Evolutionary conservation across 352 stramenopile genomes (phyloP).

Genomic region (Phytophthora europaea): DNA sequence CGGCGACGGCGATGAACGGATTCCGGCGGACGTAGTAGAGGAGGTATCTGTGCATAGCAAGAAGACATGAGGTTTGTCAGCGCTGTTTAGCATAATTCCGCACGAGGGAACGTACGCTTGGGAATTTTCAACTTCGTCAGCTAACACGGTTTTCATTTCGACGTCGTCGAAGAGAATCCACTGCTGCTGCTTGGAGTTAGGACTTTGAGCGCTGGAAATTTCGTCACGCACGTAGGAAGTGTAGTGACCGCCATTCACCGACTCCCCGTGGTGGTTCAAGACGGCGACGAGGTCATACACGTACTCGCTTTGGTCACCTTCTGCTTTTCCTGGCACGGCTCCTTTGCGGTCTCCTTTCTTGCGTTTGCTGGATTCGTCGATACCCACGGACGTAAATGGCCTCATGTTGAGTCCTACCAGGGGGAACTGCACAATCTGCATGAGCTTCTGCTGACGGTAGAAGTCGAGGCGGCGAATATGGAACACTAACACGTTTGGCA

Average conservation of each 20-base stretch:
- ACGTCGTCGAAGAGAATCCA: slow-evolving; percentile 79
- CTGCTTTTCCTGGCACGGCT: slow-evolving; percentile 11
- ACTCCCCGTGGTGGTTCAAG: slow-evolving; percentile 77
- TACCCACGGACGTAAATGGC: slow-evolving; percentile 38
- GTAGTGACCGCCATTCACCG: slow-evolving; percentile 78
- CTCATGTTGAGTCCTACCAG: slow-evolving; percentile 53
- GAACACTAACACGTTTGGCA: slow-evolving; percentile 79
- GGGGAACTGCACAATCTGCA: slow-evolving; percentile 63
- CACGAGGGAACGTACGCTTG: slow-evolving; percentile 59
- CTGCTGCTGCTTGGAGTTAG: slow-evolving; percentile 23
- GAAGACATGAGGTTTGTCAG: neutral
- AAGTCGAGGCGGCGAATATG: slow-evolving; percentile 85
- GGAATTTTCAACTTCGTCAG: slow-evolving; percentile 51
- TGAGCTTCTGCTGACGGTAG: slow-evolving; percentile 67
- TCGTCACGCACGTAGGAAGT: slow-evolving; percentile 59
- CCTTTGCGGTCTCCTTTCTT: slow-evolving; percentile 24
- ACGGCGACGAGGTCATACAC: slow-evolving; percentile 77
- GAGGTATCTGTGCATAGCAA: slow-evolving; percentile 40
- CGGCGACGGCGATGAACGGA: slow-evolving; percentile 36
- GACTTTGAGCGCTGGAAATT: neutral
- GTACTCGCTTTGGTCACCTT: slow-evolving; percentile 33
- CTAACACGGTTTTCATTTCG: slow-evolving; percentile 46
- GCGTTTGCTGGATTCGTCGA: slow-evolving; percentile 28
- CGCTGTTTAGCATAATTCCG: neutral
- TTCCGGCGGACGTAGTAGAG: slow-evolving; percentile 53